Conservation (phyloP, 257 asterid genomes). For the Penstemon newberryi region DNA sequence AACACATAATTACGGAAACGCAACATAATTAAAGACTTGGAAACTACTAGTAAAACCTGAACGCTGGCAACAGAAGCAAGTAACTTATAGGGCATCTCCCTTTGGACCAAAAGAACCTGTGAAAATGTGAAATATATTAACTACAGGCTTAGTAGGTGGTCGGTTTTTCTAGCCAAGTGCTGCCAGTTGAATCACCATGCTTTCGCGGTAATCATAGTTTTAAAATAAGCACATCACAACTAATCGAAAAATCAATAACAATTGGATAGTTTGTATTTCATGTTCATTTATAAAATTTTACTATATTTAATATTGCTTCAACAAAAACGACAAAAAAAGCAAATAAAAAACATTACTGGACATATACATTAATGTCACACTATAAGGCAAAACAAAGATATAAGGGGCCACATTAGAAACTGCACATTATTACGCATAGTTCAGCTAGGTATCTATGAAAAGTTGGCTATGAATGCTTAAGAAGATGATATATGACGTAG, state of each 20-base stretch:
- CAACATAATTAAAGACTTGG: neutral
- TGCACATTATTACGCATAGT: slow-evolving; percentile 5
- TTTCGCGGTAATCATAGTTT: neutral
- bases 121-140: neutral
- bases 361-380: neutral
- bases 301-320: neutral
- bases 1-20: neutral
- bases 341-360: neutral
- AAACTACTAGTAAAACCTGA: neutral
- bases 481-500: slow-evolving; percentile 15
- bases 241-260: slow-evolving; percentile 9
- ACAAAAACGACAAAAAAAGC: slow-evolving; percentile 10
- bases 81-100: neutral
- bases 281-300: slow-evolving; percentile 8
- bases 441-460: neutral
- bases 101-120: neutral
- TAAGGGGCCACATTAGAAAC: slow-evolving; percentile 8
- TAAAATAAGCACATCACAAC: neutral
- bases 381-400: slow-evolving; percentile 8
- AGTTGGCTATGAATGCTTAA: neutral
- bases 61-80: neutral
- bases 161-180: neutral
- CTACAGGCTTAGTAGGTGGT: slow-evolving; percentile 10
- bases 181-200: slow-evolving; percentile 4
- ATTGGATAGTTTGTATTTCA: neutral